Evolutionary conservation across 164 flowering plant species (phyloP), one percentile per base, ranked within the genome.

Genomic region (Santalum album): DNA sequence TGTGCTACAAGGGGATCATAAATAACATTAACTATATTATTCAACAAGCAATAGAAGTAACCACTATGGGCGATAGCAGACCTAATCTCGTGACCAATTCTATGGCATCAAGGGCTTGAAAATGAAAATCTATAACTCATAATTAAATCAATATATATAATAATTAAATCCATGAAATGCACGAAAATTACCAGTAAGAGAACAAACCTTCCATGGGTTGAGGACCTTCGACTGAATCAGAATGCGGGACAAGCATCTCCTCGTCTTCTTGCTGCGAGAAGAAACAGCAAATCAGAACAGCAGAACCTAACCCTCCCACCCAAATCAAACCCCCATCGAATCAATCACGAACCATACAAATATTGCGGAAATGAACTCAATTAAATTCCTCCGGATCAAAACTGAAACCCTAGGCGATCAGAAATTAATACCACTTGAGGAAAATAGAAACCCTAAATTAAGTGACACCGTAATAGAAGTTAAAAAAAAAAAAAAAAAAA

Each of bases 161-260:
- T 67, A 55, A 59, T 51, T 44, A 17, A 29, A 19, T 9, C 0
- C 0, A 5, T n/a, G 51, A 46, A 46, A 7, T 46, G 12, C 1
- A 5, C 3, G 23, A 11, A 11, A 12, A 3, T 6, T 32, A 1
- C 14, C 12, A 38, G 16, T 11, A 38, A 38, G 7, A 23, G 15
- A 22, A 17, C 40, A 36, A 44, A 66, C 90, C 90, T 72, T 86
- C 87, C 80, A 84, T 75, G 3, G 90, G 83, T 64, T 80, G 88
- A 19, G 90, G 84, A n/a, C 80, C 90, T 25, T 86, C 88, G 18
- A 69, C 74, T 25, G 77, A 58, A 62, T 84, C 96, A n/a, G 91
- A 73, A 66, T 84, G 84, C 27, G 95, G 97, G 54, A 89, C 92
- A 20, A 89, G 78, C 88, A 90, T 79, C 79, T 86, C 95, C 56